A percentile compares a stretch with the other conserved stretches of the same genome.
Conservation (phyloP, 148 eudicot species). For the Fagopyrum esculentum region DNA sequence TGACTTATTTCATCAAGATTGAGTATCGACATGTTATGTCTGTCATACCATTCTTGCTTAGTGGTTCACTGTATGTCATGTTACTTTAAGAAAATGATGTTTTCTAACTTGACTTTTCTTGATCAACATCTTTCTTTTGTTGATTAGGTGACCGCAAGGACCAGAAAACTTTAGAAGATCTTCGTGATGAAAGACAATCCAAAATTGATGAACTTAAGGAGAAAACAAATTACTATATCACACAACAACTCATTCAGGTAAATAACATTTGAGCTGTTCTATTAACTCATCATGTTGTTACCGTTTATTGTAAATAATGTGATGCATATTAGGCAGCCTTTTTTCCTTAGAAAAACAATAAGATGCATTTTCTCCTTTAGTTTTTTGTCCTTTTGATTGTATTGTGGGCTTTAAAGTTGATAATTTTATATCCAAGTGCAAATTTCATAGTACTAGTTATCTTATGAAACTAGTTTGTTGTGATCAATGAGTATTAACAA, state of each 20-base stretch:
- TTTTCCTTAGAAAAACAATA: background rate
- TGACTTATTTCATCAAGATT: background rate
- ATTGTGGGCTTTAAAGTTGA: background rate
- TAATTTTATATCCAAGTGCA: no score
- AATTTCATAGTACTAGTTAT: background rate
- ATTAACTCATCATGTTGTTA: background rate
- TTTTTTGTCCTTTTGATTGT: background rate
- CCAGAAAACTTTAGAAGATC: slow-evolving; percentile 72
- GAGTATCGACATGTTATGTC: background rate
- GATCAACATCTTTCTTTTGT: slow-evolving; percentile 1
- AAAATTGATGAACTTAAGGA: slow-evolving; percentile 96
- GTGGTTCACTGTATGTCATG: background rate
- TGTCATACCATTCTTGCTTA: background rate
- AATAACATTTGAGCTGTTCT: background rate
- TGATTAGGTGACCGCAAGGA: slow-evolving; percentile 66
- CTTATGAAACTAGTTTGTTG: no score
- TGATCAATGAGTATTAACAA: no score
- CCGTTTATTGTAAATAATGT: background rate
- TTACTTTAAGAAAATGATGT: background rate
- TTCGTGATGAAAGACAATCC: slow-evolving; percentile 72
- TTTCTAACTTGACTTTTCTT: background rate
- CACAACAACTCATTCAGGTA: slow-evolving; percentile 96
- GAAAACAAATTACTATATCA: slow-evolving; percentile 76
- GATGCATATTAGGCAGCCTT: background rate
- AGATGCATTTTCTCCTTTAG: background rate